Evolutionary conservation across 495 filamentous ascomycete species (phyloP), one percentile per base, ranked within the genome.

Genomic region (Aspergillus avenaceus): DNA sequence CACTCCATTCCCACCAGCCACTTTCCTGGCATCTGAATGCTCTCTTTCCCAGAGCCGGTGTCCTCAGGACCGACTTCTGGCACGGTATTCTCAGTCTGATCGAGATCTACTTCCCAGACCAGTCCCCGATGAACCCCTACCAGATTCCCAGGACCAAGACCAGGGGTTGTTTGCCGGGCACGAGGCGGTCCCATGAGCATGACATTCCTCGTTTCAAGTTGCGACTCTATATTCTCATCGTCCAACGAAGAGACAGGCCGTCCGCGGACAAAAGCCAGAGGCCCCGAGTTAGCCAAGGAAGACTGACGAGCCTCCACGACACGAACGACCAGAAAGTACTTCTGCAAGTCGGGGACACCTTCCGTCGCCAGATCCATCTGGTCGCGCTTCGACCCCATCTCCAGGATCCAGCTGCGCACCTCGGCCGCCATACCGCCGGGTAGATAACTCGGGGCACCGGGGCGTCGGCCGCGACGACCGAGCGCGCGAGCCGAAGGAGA

Each of bases 1-100:
- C 72, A 75, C 47, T 75, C 69, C 60, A 71, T 65, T n/a, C 54
- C 64, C 24, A 75, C 60, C 9, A 66, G 53, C 70, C 72, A 75
- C 28, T 48, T 59, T 54, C 19, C 24, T 18, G 28, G 25, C 18
- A 2, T 28, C 24, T 2, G 43, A 8, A 11, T 45, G 2, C 21
- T 8, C 29, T 14, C 12, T 18, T 18, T 32, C n/a, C 31, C 3
- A 8, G 29, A 13, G 25, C 8, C 16, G 16, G 26, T 22, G 28
- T 31, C 27, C 8, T 42, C 5, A 0, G 28, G 36, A 6, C 36
- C 28, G 18, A 9, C 13, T 19, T 27, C 8, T 13, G 14, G 9
- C 38, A 21, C 28, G 2, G 23, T 4, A 21, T 47, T 40, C 23
- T 47, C 41, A n/a, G n/a, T n/a, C n/a, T n/a, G n/a, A n/a, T n/a